Evolutionary conservation across 2,329 filamentous ascomycete genomes (phyloP), one percentile per base, ranked within the genome.

Genomic region (Xylaria sp.): DNA sequence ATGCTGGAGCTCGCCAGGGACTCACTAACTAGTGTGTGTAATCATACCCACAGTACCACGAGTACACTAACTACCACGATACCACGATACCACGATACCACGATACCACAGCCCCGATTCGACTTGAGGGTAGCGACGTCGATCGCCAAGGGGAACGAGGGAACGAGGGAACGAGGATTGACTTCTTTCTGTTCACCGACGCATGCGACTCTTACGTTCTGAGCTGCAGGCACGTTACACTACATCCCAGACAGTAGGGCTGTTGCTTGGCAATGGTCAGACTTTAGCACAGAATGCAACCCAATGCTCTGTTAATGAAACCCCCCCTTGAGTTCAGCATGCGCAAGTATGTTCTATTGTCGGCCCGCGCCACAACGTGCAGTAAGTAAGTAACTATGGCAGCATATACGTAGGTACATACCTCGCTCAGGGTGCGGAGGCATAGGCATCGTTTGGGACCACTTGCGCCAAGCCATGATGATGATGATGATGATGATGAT

Each of bases 171-270:
- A 41, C 23, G 53, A 39, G 20, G 34, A 56, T 56, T 28, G 18
- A 39, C 6, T 39, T 12, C 53, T n/a, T 18, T 41, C 18, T 45
- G 48, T 23, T 66, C 67, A 69, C 63, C 63, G 67, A 63, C 63
- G 63, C 60, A 66, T 69, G 67, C 67, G 60, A 56, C 59, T 66
- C 55, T 58, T 66, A 66, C 67, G 67, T 55, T 69, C 63, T 63
- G n/a, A 69, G 67, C 63, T 69, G 60, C 67, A 66, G 48, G 43
- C 63, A 69, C 67, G 67, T 69, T 69, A 39, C 63, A 69, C 66
- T 41, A 46, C 52, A 52, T 56, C 46, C 50, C 20, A 43, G 53
- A 43, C 53, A 68, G 66, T 68, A 68, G 66, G 66, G 63, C 63
- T 69, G 67, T 7, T 41, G 23, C 62, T 65, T 68, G 61, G 57